Evolutionary conservation across 1,284 basidiomycete species (phyloP), one percentile per base, ranked within the genome.

Genomic region (Xanthoconium separans): DNA sequence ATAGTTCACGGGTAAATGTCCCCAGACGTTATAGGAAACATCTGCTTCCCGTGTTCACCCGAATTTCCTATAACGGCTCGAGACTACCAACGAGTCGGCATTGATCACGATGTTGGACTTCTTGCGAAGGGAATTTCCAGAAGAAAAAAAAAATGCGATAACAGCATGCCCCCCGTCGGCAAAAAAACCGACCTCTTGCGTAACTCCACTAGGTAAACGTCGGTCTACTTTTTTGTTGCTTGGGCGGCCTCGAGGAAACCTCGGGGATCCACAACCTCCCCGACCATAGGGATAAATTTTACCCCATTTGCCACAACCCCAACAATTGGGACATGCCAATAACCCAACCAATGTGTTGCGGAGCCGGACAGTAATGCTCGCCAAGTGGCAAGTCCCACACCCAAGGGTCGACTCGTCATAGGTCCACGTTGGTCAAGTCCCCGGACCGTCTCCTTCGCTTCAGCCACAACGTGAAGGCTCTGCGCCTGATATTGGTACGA

Each of bases 231-330:
- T 55, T 52, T 49, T 57, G 50, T 48, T 42, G 9, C 29, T 44
- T 33, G 39, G 36, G 15, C 42, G 48, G 53, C 65, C 67, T 68
- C 64, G 54, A 56, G 67, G 65, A 42, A 2, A n/a, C 65, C 65
- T 58, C 65, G 48, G 66, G 66, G 34, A n/a, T n/a, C n/a, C n/a
- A n/a, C 45, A 16, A 6, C 48, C 27, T 42, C 37, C 58, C 55
- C 53, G 45, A 57, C 51, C 22, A 29, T 43, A 56, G 56, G 58
- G 66, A 47, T 31, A 50, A 16, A 16, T 46, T 24, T 33, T 59
- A 18, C 57, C 56, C 56, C 40, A 51, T 68, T 58, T 41, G 50
- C 54, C 18, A 27, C 27, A 6, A 16, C 34, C 33, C 33, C 31
- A 31, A 36, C 24, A 24, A 24, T 24, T 31, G 37, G 50, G 30